These are phyloP conservation scores for Monosporascus sp. DNA, from an alignment of 2,329 filamentous ascomycete species.

Conservation along the genomic window DNA sequence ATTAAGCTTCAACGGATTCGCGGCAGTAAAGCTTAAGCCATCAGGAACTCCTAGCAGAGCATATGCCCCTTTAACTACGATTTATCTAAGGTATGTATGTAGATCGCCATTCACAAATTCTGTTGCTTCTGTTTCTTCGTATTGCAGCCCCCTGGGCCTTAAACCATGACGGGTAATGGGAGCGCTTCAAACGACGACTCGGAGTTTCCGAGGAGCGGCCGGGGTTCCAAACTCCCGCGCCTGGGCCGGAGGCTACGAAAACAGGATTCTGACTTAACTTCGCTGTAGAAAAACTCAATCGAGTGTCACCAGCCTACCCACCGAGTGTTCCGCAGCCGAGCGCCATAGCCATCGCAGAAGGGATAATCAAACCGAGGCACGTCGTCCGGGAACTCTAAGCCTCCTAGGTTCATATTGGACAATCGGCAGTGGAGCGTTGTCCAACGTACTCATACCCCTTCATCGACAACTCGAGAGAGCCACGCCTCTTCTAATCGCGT, in stretches of 20 bases:
- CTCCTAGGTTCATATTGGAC: neutral
- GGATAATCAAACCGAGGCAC: neutral
- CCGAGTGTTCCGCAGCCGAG: conserved; percentile 3
- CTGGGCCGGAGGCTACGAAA: conserved; percentile 4
- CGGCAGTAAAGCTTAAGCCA: neutral
- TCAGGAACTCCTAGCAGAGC: too few species aligned
- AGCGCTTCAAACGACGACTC: conserved; percentile 2
- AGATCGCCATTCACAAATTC: conserved; percentile 8
- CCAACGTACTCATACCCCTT: neutral
- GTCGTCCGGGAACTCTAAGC: neutral
- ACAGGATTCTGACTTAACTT: conserved; percentile 11
- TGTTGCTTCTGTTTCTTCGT: neutral
- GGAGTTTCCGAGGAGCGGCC: conserved; percentile 4
- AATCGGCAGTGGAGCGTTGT: neutral
- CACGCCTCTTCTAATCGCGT: neutral
- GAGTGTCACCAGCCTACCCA: conserved; percentile 1
- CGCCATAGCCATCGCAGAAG: conserved; percentile 6
- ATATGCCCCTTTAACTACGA: too few species aligned
- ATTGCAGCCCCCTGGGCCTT: neutral
- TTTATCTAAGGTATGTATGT: conserved; percentile 8
- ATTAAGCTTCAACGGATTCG: neutral
- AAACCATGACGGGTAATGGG: conserved; percentile 11
- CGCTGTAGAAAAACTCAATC: conserved; percentile 11
- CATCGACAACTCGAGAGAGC: neutral
- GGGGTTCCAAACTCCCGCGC: conserved; percentile 13